phyloP scores from a whole-genome alignment of 345 rosid genomes.

The Aquilaria malaccensis region DNA sequence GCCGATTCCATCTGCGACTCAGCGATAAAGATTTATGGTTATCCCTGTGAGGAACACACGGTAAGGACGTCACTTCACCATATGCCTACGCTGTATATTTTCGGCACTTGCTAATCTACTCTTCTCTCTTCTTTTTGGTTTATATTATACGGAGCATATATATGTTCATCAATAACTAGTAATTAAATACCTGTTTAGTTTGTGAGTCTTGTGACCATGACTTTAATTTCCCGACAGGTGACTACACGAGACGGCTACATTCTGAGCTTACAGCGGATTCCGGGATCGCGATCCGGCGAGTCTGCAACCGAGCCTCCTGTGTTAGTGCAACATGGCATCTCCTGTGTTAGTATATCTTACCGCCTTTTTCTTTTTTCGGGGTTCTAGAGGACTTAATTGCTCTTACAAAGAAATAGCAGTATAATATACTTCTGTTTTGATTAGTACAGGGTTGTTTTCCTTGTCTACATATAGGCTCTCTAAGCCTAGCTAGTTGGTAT shows the following conservation, averaged over 20 bases:
- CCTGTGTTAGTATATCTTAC: constrained; percentile 20
- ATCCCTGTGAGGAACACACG: constrained; percentile 24
- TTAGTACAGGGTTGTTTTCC: too few relatives aligned
- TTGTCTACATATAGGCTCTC: neutral
- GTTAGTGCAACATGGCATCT: constrained; percentile 38
- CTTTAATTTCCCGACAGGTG: constrained; percentile 17
- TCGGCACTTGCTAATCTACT: too few relatives aligned
- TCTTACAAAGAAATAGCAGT: too few relatives aligned
- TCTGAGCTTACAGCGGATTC: constrained; percentile 44
- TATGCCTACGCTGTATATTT: too few relatives aligned
- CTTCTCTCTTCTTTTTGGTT: neutral
- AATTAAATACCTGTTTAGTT: constrained; percentile 4
- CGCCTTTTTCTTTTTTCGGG: too few relatives aligned
- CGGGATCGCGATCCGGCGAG: constrained; percentile 20
- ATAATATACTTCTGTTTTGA: too few relatives aligned
- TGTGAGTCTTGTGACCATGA: neutral
- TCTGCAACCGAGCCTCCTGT: constrained; percentile 23
- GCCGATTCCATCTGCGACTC: constrained; percentile 13
- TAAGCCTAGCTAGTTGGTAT: neutral
- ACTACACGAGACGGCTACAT: constrained; percentile 41
- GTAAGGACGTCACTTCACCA: constrained; percentile 6
- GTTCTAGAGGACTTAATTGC: too few relatives aligned
- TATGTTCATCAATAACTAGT: neutral
- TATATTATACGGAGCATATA: neutral
- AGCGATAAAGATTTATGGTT: constrained; percentile 19